These are phyloP conservation scores for Dicorynia guianensis DNA, from an alignment of 306 rosid species.

Conservation along the genomic window DNA sequence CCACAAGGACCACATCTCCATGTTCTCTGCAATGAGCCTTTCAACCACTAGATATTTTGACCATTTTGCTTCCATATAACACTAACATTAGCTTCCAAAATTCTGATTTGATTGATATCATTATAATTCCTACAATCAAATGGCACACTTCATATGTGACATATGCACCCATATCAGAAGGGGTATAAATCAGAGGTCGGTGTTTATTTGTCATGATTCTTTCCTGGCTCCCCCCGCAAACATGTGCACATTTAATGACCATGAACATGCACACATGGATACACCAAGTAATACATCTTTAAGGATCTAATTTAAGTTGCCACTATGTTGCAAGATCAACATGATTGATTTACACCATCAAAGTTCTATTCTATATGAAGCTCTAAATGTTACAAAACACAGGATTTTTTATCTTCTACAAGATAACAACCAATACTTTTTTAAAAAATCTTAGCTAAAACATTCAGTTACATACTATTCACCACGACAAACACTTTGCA, in stretches of 20 bases:
- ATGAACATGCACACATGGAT: background rate
- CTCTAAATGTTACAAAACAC: background rate
- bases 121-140: constrained; percentile 2
- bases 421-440: background rate
- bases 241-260: background rate
- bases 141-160: background rate
- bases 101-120: background rate
- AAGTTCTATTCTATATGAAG: constrained; percentile 10
- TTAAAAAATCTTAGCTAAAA: background rate
- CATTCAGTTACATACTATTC: background rate
- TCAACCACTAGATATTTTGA: constrained; percentile 8
- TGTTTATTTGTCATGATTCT: background rate
- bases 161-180: background rate
- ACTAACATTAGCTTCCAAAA: constrained; percentile 1
- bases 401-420: constrained; percentile 7
- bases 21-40: background rate
- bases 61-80: background rate
- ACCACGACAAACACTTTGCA: constrained; percentile 13
- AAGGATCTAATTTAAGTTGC: constrained; percentile 11
- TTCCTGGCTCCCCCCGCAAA: background rate
- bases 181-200: background rate
- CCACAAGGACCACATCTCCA: background rate
- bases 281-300: background rate
- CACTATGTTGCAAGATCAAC: background rate
- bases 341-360: background rate